These are phyloP conservation scores for Euclidium syriacum DNA, from an alignment of 345 rosid species.

Conservation along the genomic window DNA sequence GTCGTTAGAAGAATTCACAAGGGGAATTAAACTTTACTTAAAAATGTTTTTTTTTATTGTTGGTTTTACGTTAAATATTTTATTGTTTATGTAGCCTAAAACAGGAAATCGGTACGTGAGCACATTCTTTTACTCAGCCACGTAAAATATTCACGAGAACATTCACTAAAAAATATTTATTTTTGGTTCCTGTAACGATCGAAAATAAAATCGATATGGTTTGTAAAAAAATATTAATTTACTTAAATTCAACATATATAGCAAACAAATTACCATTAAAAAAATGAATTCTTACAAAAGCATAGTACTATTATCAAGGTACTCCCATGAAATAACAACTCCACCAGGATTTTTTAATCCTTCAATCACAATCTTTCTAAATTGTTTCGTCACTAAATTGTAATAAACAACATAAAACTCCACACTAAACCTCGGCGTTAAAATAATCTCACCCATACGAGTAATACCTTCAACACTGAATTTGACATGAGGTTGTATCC, in stretches of 20 bases:
- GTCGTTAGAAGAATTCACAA: slow-evolving; percentile 20
- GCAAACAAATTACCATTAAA: too few relatives aligned
- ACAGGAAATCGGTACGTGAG: too few relatives aligned
- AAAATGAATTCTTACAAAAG: not conserved
- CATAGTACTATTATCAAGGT: not conserved
- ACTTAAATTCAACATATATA: too few relatives aligned
- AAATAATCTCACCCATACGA: not conserved
- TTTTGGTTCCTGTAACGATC: too few relatives aligned
- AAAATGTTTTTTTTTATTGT: too few relatives aligned
- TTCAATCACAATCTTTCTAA: not conserved
- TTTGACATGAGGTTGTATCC: not conserved
- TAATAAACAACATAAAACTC: not conserved
- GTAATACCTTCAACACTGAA: not conserved
- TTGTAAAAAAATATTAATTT: too few relatives aligned
- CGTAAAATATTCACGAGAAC: too few relatives aligned
- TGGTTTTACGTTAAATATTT: too few relatives aligned
- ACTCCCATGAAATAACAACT: not conserved
- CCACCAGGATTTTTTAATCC: not conserved
- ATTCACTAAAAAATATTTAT: too few relatives aligned
- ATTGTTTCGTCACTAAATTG: not conserved
- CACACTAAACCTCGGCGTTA: not conserved
- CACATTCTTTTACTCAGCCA: too few relatives aligned
- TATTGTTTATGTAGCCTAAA: too few relatives aligned
- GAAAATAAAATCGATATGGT: too few relatives aligned
- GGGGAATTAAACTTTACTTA: not conserved